Evolutionary conservation across 2,329 filamentous ascomycete species (phyloP).

Genomic region (Pestalotiopsis sp.): DNA sequence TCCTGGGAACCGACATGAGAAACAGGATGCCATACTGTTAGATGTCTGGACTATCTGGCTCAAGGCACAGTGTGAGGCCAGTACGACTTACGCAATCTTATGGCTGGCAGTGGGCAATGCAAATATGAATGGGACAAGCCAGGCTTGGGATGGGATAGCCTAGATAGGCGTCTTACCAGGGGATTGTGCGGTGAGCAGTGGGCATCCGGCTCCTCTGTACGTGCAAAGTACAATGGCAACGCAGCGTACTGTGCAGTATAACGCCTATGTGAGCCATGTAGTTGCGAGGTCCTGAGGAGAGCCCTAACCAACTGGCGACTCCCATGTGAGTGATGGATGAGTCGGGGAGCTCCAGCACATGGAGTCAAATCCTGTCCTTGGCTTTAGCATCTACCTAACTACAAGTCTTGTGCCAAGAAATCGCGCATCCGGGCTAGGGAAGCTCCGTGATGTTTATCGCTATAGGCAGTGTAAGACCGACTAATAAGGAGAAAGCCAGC

Average conservation of each 20-base stretch:
- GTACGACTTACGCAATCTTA: neutral
- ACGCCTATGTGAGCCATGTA: neutral
- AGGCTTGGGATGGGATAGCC: neutral
- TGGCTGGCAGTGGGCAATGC: neutral
- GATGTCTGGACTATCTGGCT: constrained; percentile 16
- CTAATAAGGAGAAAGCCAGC: too few relatives aligned
- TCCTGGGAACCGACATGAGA: constrained; percentile 15
- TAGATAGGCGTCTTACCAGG: neutral
- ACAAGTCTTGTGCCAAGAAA: neutral
- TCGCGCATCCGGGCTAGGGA: constrained; percentile 6
- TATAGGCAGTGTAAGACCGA: neutral
- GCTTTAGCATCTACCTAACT: neutral
- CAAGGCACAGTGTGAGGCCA: constrained; percentile 25
- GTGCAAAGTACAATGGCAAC: neutral
- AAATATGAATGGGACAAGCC: neutral
- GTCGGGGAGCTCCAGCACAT: neutral
- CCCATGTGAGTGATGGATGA: neutral
- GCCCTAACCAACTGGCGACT: neutral
- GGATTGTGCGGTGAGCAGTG: constrained; percentile 1
- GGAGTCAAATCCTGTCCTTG: neutral
- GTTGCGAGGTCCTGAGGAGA: neutral
- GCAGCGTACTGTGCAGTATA: neutral
- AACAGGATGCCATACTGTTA: constrained; percentile 32
- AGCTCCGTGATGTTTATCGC: neutral
- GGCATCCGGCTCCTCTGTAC: neutral